phyloP scores from a whole-genome alignment of 2,329 filamentous ascomycete species.

The Fonsecaea pedrosoi region DNA sequence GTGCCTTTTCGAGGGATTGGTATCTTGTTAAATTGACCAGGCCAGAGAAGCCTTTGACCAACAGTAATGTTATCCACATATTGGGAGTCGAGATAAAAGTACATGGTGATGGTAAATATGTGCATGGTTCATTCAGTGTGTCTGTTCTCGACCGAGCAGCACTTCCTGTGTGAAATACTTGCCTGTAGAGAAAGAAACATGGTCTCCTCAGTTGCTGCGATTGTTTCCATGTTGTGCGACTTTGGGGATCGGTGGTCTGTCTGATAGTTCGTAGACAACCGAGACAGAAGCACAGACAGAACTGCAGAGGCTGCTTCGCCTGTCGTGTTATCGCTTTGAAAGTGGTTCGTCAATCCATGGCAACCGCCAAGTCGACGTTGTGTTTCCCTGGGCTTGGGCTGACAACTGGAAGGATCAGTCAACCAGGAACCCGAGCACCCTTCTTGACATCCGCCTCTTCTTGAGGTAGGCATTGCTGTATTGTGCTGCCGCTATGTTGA shows the following conservation, averaged over 20 bases:
- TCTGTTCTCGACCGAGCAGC: neutral
- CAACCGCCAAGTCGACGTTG: neutral
- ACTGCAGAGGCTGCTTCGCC: neutral
- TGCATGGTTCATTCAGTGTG: neutral
- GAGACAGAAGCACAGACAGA: neutral
- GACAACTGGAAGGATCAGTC: neutral
- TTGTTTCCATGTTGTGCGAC: too few species aligned
- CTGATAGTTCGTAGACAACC: neutral
- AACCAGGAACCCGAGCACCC: neutral
- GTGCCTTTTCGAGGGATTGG: neutral
- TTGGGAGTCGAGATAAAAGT: too few species aligned
- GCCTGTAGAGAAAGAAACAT: neutral
- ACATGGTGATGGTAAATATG: neutral
- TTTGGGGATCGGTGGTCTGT: neutral
- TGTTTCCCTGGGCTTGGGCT: neutral
- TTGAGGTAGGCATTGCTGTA: neutral
- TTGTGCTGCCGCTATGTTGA: neutral
- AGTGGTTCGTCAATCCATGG: neutral
- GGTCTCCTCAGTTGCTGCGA: neutral
- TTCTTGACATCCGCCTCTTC: neutral
- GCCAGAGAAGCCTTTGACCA: neutral
- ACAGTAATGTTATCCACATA: neutral
- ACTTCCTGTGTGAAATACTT: neutral
- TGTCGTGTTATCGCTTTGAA: neutral
- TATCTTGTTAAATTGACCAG: neutral